Base-by-base conservation (phyloP, 257 asterid genomes). In the Craterostigma plantagineum region DNA sequence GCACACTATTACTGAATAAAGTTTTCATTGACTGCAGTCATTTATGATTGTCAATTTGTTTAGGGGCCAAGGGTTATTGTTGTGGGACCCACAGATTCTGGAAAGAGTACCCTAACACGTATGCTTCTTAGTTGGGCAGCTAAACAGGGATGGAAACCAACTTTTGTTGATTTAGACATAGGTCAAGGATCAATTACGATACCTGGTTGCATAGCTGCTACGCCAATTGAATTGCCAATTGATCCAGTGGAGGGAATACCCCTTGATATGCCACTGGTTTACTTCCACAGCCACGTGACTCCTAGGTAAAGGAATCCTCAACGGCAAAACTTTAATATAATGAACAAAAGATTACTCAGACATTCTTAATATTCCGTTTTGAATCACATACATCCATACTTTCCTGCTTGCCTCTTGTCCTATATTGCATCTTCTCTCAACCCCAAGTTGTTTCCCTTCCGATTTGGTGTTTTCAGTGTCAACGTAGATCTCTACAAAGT, bases 91-190 rank as follows among this genome's bases (percentile, higher is more conserved):
- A 68, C 94, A 11, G 95, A 90, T 72, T 90, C 98, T 13, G 98
- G 98, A 52, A 90, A 90, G 72, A 83, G 98, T 65, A 82, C 98
- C 34, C 62, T 90, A 61, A 65, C 93, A 37, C 64, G 92, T 65
- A 90, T 90, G 98, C 93, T 90, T 61, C 92, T 90, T 63, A 90
- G 98, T 65, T 90, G 98, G 98, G 95, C 98, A 36, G 91, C 95
- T 47, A 90, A 90, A 68, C 92, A 69, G 68, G 98, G 98, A 11
- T 82, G 98, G 98, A 90, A 90, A 63, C 98, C 98, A n/a, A 90
- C 98, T 48, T 83, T 68, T 70, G 98, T 90, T 49, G 98, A 90
- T 77, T 67, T 90, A 58, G 95, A 90, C 65, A 75, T 83, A 33
- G 98, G 98, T 55, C 95, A 90, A 71, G 98, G 98, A 56, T 70